Conservation (phyloP, 805 yeast species). For the Yamadazyma endophytica region DNA sequence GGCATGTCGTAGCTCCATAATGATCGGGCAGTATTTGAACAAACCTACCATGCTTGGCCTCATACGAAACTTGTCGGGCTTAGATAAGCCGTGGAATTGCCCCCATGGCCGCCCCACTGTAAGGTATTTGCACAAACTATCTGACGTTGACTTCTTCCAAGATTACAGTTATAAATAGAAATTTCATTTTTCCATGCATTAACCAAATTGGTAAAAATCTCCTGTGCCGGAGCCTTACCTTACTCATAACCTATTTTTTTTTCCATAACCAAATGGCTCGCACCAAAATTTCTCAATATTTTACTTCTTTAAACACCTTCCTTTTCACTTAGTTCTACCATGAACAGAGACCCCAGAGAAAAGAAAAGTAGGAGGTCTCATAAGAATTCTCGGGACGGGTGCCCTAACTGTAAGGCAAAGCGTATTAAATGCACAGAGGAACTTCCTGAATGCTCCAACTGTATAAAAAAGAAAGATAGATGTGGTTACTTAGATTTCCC, state of each 20-base stretch:
- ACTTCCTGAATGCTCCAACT: constrained; percentile 37
- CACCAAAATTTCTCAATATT: too few species aligned
- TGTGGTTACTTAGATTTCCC: constrained; percentile 43
- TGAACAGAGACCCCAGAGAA: too few species aligned
- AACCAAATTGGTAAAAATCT: too few species aligned
- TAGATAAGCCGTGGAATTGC: constrained; percentile 94
- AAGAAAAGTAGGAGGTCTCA: constrained; percentile 32
- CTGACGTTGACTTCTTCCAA: constrained; percentile 5
- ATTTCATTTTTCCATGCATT: too few species aligned
- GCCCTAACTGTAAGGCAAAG: constrained; percentile 41
- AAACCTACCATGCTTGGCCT: constrained; percentile 59
- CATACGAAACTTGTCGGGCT: constrained; percentile 59
- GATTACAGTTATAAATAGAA: too few species aligned
- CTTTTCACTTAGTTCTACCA: too few species aligned
- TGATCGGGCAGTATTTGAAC: constrained; percentile 80
- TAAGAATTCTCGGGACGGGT: constrained; percentile 38
- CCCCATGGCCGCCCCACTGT: constrained; percentile 99
- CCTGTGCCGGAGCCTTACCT: too few species aligned
- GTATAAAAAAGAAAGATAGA: constrained; percentile 31
- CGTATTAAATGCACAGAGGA: constrained; percentile 43
- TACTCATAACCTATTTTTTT: too few species aligned
- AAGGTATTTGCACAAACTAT: constrained; percentile 74
- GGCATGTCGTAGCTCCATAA: constrained; percentile 89
- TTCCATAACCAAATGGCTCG: too few species aligned
- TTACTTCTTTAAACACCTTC: too few species aligned